Evolutionary conservation across 768 basidiomycete species (phyloP), one percentile per base, ranked within the genome.

Genomic region (Hortiboletus campestris): DNA sequence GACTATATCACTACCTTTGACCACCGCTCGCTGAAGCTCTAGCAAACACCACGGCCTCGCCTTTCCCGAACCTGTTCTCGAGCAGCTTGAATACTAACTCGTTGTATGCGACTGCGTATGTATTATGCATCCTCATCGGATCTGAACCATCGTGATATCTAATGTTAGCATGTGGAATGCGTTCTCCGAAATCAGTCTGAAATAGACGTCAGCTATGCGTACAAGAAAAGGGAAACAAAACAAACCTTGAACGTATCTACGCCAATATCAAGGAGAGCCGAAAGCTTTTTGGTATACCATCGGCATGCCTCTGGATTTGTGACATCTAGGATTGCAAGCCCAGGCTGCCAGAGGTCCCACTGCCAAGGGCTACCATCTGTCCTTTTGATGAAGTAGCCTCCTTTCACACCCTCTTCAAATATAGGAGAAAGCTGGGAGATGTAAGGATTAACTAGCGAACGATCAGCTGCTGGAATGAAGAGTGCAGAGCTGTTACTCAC

Each of bases 141-240:
- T 88, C 85, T 11, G 83, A 84, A 10, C 84, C 84, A 60, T 88
- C 83, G 64, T 85, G 76, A 75, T 80, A 89, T 17, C 74, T 74
- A 51, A 89, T 80, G 22, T 77, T 75, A 1, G 81, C 71, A 64
- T 89, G 86, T 1, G 88, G 88, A 48, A 89, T 88, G 12, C 87
- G 80, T 67, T 91, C 88, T 29, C 83, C 88, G 64, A 90, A 90
- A 64, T 90, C 87, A 8, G 86, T 90, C 84, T 86, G 55, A 32
- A 49, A 20, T 17, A 47, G 28, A 35, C 45, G 28, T 46, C 43
- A 43, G 50, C 36, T 45, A 17, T 57, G 17, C 7, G 14, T 28
- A 14, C 13, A 4, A 36, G 45, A 25, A 31, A 36, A 35, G 11
- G 28, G 16, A 42, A 36, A 14, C 17, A 2, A 16, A 38, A 31